A percentile compares a stretch with the other conserved stretches of the same genome.
Evolutionary conservation across 2,329 filamentous ascomycete genomes (phyloP).

Genomic region (Colletotrichum euphorbiae): DNA sequence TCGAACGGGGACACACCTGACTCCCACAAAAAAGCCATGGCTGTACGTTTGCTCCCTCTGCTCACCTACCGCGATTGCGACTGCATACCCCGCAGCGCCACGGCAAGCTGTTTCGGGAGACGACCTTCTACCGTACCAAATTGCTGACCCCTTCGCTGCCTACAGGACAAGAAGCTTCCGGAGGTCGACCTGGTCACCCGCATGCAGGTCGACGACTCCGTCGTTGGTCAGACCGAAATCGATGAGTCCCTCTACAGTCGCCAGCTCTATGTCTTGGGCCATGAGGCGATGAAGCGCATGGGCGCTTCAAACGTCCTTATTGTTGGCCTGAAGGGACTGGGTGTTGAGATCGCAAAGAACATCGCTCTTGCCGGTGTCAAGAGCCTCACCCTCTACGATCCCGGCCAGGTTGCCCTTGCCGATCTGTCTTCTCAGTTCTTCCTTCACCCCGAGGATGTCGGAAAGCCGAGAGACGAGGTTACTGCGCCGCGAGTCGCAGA

Average conservation of each 20-base stretch:
- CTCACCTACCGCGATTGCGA: background rate
- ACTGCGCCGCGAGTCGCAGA: constrained; percentile 92
- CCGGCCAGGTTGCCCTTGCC: constrained; percentile 82
- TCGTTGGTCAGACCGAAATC: constrained; percentile 69
- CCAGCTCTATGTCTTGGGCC: constrained; percentile 77
- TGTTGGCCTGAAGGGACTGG: constrained; percentile 90
- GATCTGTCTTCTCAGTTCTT: constrained; percentile 99
- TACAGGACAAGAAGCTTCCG: constrained; percentile 64
- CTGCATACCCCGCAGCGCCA: constrained; percentile 15
- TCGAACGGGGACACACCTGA: constrained; percentile 69
- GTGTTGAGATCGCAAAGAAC: constrained; percentile 99
- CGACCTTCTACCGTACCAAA: background rate
- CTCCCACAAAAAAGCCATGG: constrained; percentile 70
- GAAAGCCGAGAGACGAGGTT: constrained; percentile 88
- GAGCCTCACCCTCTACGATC: constrained; percentile 93
- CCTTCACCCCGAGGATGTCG: constrained; percentile 86
- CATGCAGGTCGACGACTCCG: constrained; percentile 74
- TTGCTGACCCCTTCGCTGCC: constrained; percentile 38
- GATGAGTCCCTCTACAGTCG: constrained; percentile 80
- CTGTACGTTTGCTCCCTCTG: constrained; percentile 58
- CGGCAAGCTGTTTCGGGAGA: background rate
- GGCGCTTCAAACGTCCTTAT: constrained; percentile 93
- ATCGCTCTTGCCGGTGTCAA: constrained; percentile 98
- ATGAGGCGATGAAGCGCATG: constrained; percentile 98
- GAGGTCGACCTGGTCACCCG: constrained; percentile 72